A percentile compares a stretch with the other conserved stretches of the same genome.
phyloP scores from a whole-genome alignment of 129 eudicot species.

The Pittosporum tobira region DNA sequence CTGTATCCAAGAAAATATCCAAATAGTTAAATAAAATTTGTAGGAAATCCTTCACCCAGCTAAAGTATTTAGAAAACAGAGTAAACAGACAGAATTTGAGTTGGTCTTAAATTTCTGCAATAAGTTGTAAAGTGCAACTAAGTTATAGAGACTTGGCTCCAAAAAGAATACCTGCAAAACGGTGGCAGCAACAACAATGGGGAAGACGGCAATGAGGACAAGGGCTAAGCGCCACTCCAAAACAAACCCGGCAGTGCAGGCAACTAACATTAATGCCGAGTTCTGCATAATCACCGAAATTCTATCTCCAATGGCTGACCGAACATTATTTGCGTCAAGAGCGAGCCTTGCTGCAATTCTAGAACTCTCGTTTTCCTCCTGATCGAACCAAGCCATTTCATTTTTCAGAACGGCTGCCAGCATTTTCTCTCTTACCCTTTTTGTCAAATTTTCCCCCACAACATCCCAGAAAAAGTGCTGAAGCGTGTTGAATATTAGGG shows the following conservation, averaged over 20 bases:
- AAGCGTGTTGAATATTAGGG: slow-evolving; percentile 72
- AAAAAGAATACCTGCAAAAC: slow-evolving; percentile 68
- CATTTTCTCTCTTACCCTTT: slow-evolving; percentile 85
- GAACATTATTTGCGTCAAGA: slow-evolving; percentile 80
- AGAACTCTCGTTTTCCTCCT: slow-evolving; percentile 93
- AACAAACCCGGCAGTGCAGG: slow-evolving; percentile 88
- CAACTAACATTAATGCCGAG: slow-evolving; percentile 88
- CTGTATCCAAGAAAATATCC: too few species aligned
- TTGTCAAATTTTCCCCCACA: slow-evolving; percentile 88
- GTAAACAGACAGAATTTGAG: too few species aligned
- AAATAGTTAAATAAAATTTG: too few species aligned
- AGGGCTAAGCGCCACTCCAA: slow-evolving; percentile 98
- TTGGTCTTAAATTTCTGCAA: too few species aligned
- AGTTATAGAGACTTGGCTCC: background rate
- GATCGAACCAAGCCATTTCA: slow-evolving; percentile 98
- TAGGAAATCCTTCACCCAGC: too few species aligned
- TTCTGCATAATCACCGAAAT: slow-evolving; percentile 95
- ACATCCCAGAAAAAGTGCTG: slow-evolving; percentile 96
- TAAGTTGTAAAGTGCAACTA: background rate
- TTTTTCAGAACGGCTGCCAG: slow-evolving; percentile 72
- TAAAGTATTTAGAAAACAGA: too few species aligned
- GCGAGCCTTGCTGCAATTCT: slow-evolving; percentile 76
- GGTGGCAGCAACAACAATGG: slow-evolving; percentile 90
- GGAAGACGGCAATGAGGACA: slow-evolving; percentile 89
- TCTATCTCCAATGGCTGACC: slow-evolving; percentile 91